Base-by-base conservation (phyloP, 202 grass and related monocot genomes). In the Schoenoplectus triqueter region DNA sequence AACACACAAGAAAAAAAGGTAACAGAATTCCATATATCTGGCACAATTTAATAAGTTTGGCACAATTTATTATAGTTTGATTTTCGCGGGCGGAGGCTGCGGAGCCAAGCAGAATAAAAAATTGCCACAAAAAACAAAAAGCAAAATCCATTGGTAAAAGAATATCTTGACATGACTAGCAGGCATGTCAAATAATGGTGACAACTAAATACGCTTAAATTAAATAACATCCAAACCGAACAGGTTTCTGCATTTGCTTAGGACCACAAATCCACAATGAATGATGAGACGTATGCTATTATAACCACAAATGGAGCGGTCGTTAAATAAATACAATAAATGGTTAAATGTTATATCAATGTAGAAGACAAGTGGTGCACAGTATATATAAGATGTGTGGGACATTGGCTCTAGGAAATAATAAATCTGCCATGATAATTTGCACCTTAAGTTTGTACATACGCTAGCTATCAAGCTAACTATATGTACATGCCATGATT, bases 151-250 rank as follows among this genome's bases (percentile, higher is more conserved):
- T 77, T 77, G 73, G 51, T 77, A 40, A 77, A 57, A 72, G 73
- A 57, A 77, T 77, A 57, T 77, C 52, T 40, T 77, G 73, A 77
- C 10, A 77, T 59, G 73, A 77, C 72, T 77, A 41, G 6, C 73
- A 57, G 50, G 21, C 51, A 77, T 52, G 73, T 77, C 73, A 57
- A 77, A 77, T 57, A 57, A 77, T 57, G 73, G 21, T 56, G 51
- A 21, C 70, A 73, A 73, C 13, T n/a, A 77, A 60, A 40, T 78
- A 61, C 15, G 7, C 55, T 78, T 10, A 61, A 78, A 42, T 17
- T 78, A 6, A 78, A 61, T 8, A 78, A 10, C 31, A 44, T 61
- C 55, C 75, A 61, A 78, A 42, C 15, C 21, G 15, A 61, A 55
- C 75, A 61, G 2, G 20, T 15, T 60, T 78, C 55, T 45, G 75